These are phyloP conservation scores for Rusavskia elegans DNA, from an alignment of 495 filamentous ascomycete genomes.

Conservation along the genomic window DNA sequence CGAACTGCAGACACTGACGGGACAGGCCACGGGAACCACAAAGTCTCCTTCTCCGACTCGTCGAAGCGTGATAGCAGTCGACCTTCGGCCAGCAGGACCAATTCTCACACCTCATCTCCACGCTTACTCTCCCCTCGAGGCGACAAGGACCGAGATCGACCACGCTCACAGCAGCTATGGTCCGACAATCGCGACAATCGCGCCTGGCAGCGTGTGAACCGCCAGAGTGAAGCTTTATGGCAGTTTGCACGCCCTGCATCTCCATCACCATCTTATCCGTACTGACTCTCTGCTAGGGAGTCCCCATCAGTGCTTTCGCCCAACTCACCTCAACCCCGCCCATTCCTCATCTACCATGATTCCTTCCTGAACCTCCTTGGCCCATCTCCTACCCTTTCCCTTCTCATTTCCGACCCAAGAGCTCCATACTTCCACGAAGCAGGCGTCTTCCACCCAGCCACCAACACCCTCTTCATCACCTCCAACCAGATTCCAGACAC, in stretches of 20 bases:
- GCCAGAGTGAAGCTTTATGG: slow-evolving; percentile 12
- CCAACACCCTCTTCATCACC: slow-evolving; percentile 41
- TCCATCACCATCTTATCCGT: not conserved
- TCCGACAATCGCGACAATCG: slow-evolving; percentile 9
- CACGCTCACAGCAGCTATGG: slow-evolving; percentile 7
- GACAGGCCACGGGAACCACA: slow-evolving; percentile 8
- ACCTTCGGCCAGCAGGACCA: slow-evolving; percentile 9
- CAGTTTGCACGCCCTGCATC: slow-evolving; percentile 4
- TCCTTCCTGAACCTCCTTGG: slow-evolving; percentile 20
- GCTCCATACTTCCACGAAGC: slow-evolving; percentile 43
- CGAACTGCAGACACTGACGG: slow-evolving; percentile 8
- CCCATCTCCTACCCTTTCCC: slow-evolving; percentile 16
- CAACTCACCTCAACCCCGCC: slow-evolving; percentile 11
- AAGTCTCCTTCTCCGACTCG: slow-evolving; percentile 15
- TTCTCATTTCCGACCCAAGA: slow-evolving; percentile 18
- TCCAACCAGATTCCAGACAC: slow-evolving; percentile 24
- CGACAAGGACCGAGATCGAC: slow-evolving; percentile 1
- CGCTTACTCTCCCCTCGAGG: not conserved
- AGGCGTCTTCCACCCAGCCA: slow-evolving; percentile 33
- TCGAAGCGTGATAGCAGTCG: slow-evolving; percentile 13
- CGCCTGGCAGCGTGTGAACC: slow-evolving; percentile 12
- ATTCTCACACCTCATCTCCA: slow-evolving; percentile 9
- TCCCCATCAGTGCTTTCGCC: slow-evolving; percentile 8
- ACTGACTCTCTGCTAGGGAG: slow-evolving; percentile 1
- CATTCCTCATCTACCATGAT: slow-evolving; percentile 18